These are phyloP conservation scores for Candida anglica DNA, from an alignment of 805 yeast genomes.

Conservation along the genomic window DNA sequence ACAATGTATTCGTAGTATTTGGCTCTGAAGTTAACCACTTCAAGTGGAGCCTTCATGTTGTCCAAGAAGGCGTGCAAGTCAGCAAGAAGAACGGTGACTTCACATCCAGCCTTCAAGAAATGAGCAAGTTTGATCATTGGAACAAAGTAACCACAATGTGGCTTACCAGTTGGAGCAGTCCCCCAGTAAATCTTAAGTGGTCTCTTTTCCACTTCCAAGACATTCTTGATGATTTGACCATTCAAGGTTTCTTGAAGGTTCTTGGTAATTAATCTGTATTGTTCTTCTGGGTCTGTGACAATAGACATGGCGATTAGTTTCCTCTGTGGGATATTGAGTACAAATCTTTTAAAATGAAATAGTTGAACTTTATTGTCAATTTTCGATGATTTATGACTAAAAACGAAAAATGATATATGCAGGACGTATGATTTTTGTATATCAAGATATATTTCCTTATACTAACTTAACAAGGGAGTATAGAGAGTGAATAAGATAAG, in stretches of 20 bases:
- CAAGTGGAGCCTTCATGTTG: slow-evolving; percentile 97
- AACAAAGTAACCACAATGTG: slow-evolving; percentile 98
- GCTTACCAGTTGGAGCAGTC: slow-evolving; percentile 98
- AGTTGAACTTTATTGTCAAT: too few relatives aligned
- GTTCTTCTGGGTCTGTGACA: slow-evolving; percentile 51
- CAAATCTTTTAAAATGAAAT: too few relatives aligned
- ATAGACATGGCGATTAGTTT: slow-evolving; percentile 13
- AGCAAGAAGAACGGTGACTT: slow-evolving; percentile 86
- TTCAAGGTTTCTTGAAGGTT: slow-evolving; percentile 90
- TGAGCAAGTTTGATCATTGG: slow-evolving; percentile 97
- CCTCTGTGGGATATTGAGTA: too few relatives aligned
- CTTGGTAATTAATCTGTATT: slow-evolving; percentile 73
- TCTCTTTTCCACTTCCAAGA: slow-evolving; percentile 75
- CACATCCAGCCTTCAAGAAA: slow-evolving; percentile 93
- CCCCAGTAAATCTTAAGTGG: slow-evolving; percentile 95
- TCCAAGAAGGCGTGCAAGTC: slow-evolving; percentile 96
- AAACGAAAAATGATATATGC: too few relatives aligned
- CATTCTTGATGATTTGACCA: slow-evolving; percentile 79
- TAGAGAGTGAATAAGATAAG: too few relatives aligned
- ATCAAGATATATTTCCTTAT: too few relatives aligned
- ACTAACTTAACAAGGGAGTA: too few relatives aligned
- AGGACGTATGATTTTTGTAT: too few relatives aligned
- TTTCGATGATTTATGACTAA: too few relatives aligned
- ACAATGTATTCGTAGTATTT: slow-evolving; percentile 81
- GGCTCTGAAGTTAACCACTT: slow-evolving; percentile 84